A percentile compares a stretch with the other conserved stretches of the same genome.
Conservation (phyloP, 768 basidiomycete species). For the Boletus reticuloceps region DNA sequence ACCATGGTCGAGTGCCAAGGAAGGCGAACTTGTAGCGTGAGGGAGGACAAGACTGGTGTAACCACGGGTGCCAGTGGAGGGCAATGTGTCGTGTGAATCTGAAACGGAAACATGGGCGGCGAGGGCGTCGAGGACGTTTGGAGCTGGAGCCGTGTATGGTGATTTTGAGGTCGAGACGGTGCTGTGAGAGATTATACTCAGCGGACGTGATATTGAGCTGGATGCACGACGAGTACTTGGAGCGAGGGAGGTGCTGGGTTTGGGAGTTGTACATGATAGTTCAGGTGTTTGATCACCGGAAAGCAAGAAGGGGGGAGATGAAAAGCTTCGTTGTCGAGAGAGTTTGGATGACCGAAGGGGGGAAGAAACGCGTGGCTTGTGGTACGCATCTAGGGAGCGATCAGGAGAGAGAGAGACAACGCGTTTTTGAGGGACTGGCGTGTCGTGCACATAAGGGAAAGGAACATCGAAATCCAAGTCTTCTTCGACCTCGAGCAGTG, state of each 20-base stretch:
- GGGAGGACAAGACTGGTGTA: slow-evolving; percentile 55
- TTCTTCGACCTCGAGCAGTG: slow-evolving; percentile 54
- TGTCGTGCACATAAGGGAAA: slow-evolving; percentile 2
- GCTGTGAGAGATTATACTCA: slow-evolving; percentile 10
- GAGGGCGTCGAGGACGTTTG: slow-evolving; percentile 31
- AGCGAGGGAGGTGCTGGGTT: not conserved
- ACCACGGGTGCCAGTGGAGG: slow-evolving; percentile 56
- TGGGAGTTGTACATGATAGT: not conserved
- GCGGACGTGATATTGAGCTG: slow-evolving; percentile 13
- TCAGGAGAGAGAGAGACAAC: slow-evolving; percentile 12
- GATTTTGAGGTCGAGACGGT: slow-evolving; percentile 29
- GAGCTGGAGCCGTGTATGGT: slow-evolving; percentile 29
- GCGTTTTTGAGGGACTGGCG: slow-evolving; percentile 16
- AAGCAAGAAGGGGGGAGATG: slow-evolving; percentile 25
- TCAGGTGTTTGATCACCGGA: slow-evolving; percentile 2
- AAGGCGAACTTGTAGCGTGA: slow-evolving; percentile 30
- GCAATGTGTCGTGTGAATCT: slow-evolving; percentile 21
- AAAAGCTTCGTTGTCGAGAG: slow-evolving; percentile 29
- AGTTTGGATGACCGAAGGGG: slow-evolving; percentile 26
- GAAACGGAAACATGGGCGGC: slow-evolving; percentile 31
- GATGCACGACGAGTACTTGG: slow-evolving; percentile 9
- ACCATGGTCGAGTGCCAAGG: slow-evolving; percentile 9
- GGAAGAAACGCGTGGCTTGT: slow-evolving; percentile 22
- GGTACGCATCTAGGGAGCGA: slow-evolving; percentile 6
- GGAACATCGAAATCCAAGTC: slow-evolving; percentile 28